These are phyloP conservation scores for Chaetomium cochliodes DNA, from an alignment of 495 filamentous ascomycete genomes.

Conservation along the genomic window DNA sequence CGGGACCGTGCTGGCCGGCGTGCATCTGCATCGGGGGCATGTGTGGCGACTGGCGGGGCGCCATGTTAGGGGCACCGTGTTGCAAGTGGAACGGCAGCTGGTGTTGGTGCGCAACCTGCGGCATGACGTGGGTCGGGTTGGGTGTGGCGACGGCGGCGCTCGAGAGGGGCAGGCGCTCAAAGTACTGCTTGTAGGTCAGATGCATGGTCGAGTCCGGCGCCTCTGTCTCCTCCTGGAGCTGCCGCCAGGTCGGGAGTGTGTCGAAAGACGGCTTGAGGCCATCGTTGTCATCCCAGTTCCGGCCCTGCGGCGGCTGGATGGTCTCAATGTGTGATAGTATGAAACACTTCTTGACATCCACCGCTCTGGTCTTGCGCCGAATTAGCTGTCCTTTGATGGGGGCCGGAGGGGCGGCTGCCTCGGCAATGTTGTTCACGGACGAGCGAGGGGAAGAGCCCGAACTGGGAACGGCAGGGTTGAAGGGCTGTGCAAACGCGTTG, in stretches of 20 bases:
- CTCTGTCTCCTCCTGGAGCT: conserved; percentile 57
- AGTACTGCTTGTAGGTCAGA: conserved; percentile 68
- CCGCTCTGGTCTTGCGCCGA: conserved; percentile 60
- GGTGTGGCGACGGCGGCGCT: conserved; percentile 63
- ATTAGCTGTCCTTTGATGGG: conserved; percentile 56
- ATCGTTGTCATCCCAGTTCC: conserved; percentile 62
- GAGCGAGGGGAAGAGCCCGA: conserved; percentile 64
- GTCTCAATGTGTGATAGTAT: conserved; percentile 70
- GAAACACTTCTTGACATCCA: conserved; percentile 53
- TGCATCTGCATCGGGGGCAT: conserved; percentile 66
- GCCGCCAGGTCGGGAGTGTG: conserved; percentile 77
- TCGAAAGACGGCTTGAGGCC: conserved; percentile 75
- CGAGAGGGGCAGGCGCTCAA: conserved; percentile 60
- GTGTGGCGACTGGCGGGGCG: conserved; percentile 60
- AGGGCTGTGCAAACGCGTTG: conserved; percentile 71
- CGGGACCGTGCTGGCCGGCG: conserved; percentile 59
- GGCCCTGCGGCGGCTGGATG: conserved; percentile 68
- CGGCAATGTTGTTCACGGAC: conserved; percentile 46
- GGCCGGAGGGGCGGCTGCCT: conserved; percentile 48
- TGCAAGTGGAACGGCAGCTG: conserved; percentile 71
- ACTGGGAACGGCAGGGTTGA: conserved; percentile 69
- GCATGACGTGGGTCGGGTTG: conserved; percentile 54
- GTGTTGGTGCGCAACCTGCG: conserved; percentile 70
- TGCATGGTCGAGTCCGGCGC: conserved; percentile 59
- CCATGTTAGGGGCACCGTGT: conserved; percentile 45